phyloP scores from a whole-genome alignment of 768 basidiomycete species.

The Artomyces pyxidatus region DNA sequence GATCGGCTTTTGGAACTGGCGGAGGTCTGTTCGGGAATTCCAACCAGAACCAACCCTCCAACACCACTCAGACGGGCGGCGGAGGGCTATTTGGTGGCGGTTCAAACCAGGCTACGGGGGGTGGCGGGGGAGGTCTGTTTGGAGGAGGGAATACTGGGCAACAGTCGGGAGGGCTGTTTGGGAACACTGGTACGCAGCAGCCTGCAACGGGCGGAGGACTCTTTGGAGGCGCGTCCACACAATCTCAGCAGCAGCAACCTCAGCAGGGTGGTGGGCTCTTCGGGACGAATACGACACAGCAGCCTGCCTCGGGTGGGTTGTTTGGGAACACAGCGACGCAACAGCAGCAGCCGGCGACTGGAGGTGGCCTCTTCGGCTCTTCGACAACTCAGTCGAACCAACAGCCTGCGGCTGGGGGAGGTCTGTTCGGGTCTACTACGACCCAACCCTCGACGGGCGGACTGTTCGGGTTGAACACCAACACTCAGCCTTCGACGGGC shows the following conservation, averaged over 20 bases:
- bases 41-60: no score
- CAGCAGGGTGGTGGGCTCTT: slow-evolving; percentile 17
- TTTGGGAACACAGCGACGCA: slow-evolving; percentile 10
- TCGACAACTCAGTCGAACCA: not conserved
- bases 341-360: not conserved
- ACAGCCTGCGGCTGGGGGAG: not conserved
- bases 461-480: not conserved
- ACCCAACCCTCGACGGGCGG: not conserved
- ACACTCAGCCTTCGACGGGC: not conserved
- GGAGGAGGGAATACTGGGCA: no score
- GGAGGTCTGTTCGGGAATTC: not conserved
- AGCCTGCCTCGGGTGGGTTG: slow-evolving; percentile 15
- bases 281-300: slow-evolving; percentile 7
- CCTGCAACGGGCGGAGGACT: slow-evolving; percentile 2
- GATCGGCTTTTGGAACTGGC: not conserved
- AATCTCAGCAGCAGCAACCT: slow-evolving; percentile 4
- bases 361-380: slow-evolving; percentile 9
- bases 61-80: no score
- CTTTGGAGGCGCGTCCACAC: not conserved
- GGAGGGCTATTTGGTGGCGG: not conserved
- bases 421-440: not conserved
- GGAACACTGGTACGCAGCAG: slow-evolving; percentile 3
- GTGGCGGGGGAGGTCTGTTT: not conserved
- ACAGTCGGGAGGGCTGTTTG: slow-evolving; percentile 8
- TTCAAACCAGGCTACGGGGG: not conserved